Base-by-base conservation (phyloP, 2,329 filamentous ascomycete genomes). In the Exserohilum rostratum region DNA sequence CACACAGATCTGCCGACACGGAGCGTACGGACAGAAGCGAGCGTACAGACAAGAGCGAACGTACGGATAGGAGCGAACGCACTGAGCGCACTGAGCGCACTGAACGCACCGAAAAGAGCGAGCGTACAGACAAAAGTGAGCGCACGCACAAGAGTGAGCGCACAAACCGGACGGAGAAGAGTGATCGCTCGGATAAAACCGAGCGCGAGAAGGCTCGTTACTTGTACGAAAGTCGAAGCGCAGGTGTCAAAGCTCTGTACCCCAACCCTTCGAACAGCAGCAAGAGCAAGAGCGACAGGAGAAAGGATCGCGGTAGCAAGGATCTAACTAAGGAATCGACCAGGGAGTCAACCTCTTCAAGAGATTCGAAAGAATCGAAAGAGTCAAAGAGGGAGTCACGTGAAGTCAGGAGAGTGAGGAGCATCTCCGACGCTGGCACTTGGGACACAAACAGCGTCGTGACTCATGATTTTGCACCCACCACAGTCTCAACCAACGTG, bases 161-260 rank as follows among this genome's bases (percentile, higher is more conserved):
- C 29, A 46, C 22, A 10, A 63, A 50, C 38, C 55, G 66, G 15
- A 57, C 54, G 18, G 55, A 58, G 25, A 59, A 62, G 39, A 61
- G 56, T 31, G 60, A 66, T 12, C 62, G 58, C 35, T 59, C 53
- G 10, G 61, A 68, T 40, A 66, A 65, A 42, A 55, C 58, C 34
- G 60, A 55, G 29, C 53, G 59, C 12, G 67, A 66, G 18, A 70
- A 65, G 40, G 69, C 62, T 37, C 58, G 68, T 22, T 73, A 74
- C 47, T 57, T 69, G 62, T 70, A 68, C 51, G 70, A 76, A 47
- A 68, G 67, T 37, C 66, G 72, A 18, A 75, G 74, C 43, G 74
- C 74, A 12, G 74, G 72, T 2, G 68, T 76, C 54, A 76, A 76
- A 53, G 74, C 64, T 6, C 46, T 76, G 34, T 76, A 76, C 52